phyloP scores from a whole-genome alignment of 169 alveolate genomes.

The Neospora caninum region DNA sequence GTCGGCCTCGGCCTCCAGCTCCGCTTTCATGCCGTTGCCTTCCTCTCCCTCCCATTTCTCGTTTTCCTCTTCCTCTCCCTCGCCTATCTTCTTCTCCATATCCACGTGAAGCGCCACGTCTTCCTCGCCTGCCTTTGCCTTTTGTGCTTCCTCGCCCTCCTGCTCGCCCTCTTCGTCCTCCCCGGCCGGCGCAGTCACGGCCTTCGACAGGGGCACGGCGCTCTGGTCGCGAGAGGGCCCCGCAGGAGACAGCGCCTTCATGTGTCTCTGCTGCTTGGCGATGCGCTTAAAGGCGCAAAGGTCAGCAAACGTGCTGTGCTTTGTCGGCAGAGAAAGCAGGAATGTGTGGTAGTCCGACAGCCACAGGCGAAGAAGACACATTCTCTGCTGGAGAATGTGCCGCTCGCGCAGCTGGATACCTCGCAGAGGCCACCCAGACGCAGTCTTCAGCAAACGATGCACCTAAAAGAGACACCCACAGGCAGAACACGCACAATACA shows the following conservation, averaged over 20 bases:
- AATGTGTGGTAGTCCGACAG: conserved; percentile 51
- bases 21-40: background rate
- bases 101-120: background rate
- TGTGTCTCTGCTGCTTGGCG: background rate
- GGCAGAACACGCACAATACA: background rate
- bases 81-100: background rate
- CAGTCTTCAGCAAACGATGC: conserved; percentile 21
- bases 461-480: background rate
- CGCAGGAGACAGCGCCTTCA: background rate
- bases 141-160: background rate
- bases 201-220: too few species aligned
- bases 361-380: conserved; percentile 65
- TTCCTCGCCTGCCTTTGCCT: background rate
- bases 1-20: background rate
- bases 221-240: too few species aligned
- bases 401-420: conserved; percentile 14
- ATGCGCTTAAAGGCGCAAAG: background rate
- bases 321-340: conserved; percentile 55
- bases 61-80: background rate
- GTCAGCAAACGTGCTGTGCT: conserved; percentile 51
- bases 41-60: conserved; percentile 24
- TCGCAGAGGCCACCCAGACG: conserved; percentile 11
- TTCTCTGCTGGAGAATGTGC: conserved; percentile 55
- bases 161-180: background rate
- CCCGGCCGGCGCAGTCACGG: background rate